Evolutionary conservation across 768 basidiomycete genomes (phyloP), one percentile per base, ranked within the genome.

Genomic region (Boletus barrowsii): DNA sequence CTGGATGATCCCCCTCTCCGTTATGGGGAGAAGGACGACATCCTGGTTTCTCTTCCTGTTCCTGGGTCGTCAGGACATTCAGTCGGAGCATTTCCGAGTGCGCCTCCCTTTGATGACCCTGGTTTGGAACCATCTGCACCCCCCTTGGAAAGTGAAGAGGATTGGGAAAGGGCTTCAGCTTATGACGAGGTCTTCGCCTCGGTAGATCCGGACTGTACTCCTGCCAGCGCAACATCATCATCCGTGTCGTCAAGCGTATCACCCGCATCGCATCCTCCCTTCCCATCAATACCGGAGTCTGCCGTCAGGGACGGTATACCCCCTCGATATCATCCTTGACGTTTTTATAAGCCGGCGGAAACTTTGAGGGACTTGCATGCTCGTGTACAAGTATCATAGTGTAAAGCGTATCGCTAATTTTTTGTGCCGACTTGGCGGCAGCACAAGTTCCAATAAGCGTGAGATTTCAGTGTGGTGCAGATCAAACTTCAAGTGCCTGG

Each of bases 41-140:
- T 75, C 42, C 60, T 61, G 9, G 46, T 63, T 3, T 50, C 72
- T 20, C 76, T 69, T 50, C 63, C 72, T n/a, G 71, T 72, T 44
- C 55, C 68, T 46, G 76, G 61, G 37, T 75, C 77, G 11, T 76
- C 75, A 47, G 77, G 75, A 18, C 77, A 79, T 44, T 76, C 77
- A 6, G 80, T 81, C 54, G 80, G 77, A 47, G 36, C 47, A 20
- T 54, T 41, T 13, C 65, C 75, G 26, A 72, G 72, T 49, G 69
- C 72, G 22, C 72, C 75, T 36, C 65, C 70, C 14, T 51, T 71
- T 20, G 62, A 66, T 43, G 60, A 61, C 20, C 58, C 60, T 53
- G 52, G 53, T 33, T 56, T 76, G 30, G 60, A 73, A 18, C 78
- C 83, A n/a, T 83, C 82, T 49, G 81, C 81, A 3, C 80, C 80